These are phyloP conservation scores for Beauveria pseudobassiana DNA, from an alignment of 2,329 filamentous ascomycete species.

Conservation along the genomic window DNA sequence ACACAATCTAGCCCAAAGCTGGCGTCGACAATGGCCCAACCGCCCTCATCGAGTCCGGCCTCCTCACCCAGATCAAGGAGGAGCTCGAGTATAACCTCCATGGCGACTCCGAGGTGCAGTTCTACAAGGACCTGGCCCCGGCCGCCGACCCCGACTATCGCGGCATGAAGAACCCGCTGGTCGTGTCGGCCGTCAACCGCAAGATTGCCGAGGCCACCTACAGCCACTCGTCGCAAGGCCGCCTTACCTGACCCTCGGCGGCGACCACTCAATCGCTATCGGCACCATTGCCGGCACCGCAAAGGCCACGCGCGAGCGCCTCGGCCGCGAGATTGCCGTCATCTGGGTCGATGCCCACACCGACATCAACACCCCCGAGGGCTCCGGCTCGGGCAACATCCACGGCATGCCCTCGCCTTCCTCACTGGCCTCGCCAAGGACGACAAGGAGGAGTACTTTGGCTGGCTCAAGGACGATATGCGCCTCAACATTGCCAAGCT, in stretches of 20 bases:
- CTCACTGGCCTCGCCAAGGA: slow-evolving; percentile 77
- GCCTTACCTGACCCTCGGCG: slow-evolving; percentile 90
- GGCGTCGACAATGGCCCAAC: slow-evolving; percentile 88
- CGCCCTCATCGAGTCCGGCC: slow-evolving; percentile 80
- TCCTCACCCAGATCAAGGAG: slow-evolving; percentile 72
- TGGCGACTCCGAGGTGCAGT: slow-evolving; percentile 75
- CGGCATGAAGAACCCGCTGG: slow-evolving; percentile 87
- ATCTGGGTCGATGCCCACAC: slow-evolving; percentile 99
- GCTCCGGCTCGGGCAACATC: slow-evolving; percentile 82
- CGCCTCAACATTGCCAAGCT: slow-evolving; percentile 69
- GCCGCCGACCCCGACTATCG: slow-evolving; percentile 69
- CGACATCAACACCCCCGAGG: slow-evolving; percentile 95
- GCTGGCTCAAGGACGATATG: slow-evolving; percentile 75
- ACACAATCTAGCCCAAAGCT: slow-evolving; percentile 64
- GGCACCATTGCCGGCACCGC: slow-evolving; percentile 85
- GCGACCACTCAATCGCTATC: slow-evolving; percentile 94
- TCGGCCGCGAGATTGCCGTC: slow-evolving; percentile 78
- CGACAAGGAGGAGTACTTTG: slow-evolving; percentile 72
- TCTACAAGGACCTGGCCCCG: slow-evolving; percentile 70
- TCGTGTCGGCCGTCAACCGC: slow-evolving; percentile 78
- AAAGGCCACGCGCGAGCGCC: slow-evolving; percentile 75
- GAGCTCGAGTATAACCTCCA: slow-evolving; percentile 85
- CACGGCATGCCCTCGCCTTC: slow-evolving; percentile 98
- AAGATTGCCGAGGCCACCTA: slow-evolving; percentile 80
- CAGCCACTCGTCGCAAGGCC: slow-evolving; percentile 71